A percentile compares a stretch with the other conserved stretches of the same genome.
Conservation (phyloP, 305 asterid species). For the Fraxinus xanthoxyloides region DNA sequence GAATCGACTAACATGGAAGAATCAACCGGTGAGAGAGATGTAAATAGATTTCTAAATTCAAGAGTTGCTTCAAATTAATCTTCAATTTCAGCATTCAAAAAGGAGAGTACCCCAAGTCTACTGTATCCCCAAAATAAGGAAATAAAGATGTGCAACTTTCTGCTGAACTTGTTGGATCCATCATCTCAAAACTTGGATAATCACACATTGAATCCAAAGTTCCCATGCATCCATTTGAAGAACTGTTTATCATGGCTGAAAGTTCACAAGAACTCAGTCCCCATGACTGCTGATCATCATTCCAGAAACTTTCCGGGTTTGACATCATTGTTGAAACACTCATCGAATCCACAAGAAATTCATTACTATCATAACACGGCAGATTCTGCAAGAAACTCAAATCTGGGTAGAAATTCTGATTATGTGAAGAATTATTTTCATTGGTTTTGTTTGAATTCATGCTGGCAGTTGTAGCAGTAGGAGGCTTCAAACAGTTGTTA, state of each 20-base stretch:
- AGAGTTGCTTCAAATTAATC: not conserved
- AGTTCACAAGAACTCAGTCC: slow-evolving; percentile 49
- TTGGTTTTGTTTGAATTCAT: not conserved
- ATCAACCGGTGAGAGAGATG: not conserved
- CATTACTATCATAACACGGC: slow-evolving; percentile 1
- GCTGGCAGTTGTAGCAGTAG: slow-evolving; percentile 6
- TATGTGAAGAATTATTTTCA: not conserved
- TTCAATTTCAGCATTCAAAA: slow-evolving; percentile 25
- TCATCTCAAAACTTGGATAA: slow-evolving; percentile 33
- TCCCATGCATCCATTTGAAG: slow-evolving; percentile 32
- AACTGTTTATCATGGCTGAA: slow-evolving; percentile 54
- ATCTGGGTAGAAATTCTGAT: slow-evolving; percentile 7
- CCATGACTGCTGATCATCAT: slow-evolving; percentile 19
- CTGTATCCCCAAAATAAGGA: slow-evolving; percentile 54
- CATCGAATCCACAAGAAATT: not conserved
- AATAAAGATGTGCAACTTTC: slow-evolving; percentile 33
- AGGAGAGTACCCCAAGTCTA: slow-evolving; percentile 47
- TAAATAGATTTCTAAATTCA: not conserved
- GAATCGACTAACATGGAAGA: not conserved
- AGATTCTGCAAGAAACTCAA: slow-evolving; percentile 14
- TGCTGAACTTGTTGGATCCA: slow-evolving; percentile 20
- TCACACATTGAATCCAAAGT: slow-evolving; percentile 13
- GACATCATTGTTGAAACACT: slow-evolving; percentile 5
- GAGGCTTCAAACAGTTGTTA: slow-evolving; percentile 60
- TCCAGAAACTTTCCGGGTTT: slow-evolving; percentile 15